Percentiles rank a stretch among this genome's conserved stretches.
phyloP scores from a whole-genome alignment of 1,139 yeast genomes.

The Pichia kudriavzevii region DNA sequence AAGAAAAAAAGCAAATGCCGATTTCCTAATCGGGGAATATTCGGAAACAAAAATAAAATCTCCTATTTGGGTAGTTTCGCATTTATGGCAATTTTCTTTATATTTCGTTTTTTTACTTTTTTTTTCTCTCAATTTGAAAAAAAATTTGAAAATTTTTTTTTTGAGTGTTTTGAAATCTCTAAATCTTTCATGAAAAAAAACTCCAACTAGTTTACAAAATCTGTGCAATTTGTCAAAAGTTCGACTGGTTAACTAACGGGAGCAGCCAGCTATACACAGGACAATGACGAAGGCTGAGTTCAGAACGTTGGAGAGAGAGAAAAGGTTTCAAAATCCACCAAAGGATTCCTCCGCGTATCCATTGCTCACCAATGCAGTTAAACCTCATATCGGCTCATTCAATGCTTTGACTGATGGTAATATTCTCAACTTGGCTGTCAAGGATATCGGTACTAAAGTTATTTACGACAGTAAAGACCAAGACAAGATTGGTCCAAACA shows the following conservation, averaged over 20 bases:
- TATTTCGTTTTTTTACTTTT: no score
- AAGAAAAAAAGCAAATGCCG: no score
- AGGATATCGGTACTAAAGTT: constrained; percentile 81
- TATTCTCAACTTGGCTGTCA: constrained; percentile 71
- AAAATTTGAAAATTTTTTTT: no score
- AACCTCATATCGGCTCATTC: constrained; percentile 94
- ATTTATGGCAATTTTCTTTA: no score
- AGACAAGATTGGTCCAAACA: constrained; percentile 65
- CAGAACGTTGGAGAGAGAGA: constrained; percentile 83
- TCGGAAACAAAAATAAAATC: no score
- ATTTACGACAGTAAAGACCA: constrained; percentile 73
- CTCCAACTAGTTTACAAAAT: no score
- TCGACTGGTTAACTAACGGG: no score
- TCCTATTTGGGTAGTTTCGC: no score
- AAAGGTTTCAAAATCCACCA: constrained; percentile 82
- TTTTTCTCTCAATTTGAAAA: not conserved
- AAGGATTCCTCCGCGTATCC: constrained; percentile 79
- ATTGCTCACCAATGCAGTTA: constrained; percentile 76
- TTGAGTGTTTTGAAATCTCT: no score
- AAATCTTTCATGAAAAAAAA: no score
- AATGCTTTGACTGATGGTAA: constrained; percentile 93
- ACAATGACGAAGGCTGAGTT: constrained; percentile 49
- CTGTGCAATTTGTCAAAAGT: no score
- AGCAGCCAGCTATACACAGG: not conserved
- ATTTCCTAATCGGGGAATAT: no score